Conservation (phyloP, 495 filamentous ascomycete species). For the Cairneyella variabilis region DNA sequence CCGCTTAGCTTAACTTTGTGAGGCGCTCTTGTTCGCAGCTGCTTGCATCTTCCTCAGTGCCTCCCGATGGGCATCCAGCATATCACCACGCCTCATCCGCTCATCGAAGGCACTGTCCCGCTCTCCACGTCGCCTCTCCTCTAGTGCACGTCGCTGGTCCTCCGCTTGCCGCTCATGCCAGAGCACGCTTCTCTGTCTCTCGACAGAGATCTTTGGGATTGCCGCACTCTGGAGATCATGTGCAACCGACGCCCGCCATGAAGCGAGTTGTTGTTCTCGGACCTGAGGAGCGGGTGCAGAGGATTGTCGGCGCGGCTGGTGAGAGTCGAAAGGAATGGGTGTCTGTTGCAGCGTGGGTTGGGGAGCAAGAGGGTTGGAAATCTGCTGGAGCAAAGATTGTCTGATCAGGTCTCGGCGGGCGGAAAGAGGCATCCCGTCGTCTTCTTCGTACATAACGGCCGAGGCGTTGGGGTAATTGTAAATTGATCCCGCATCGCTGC, state of each 20-base stretch:
- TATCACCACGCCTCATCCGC: slow-evolving; percentile 70
- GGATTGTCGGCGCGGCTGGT: slow-evolving; percentile 50
- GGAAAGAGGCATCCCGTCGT: slow-evolving; percentile 72
- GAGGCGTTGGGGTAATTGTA: slow-evolving; percentile 15
- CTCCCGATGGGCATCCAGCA: slow-evolving; percentile 75
- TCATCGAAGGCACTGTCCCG: slow-evolving; percentile 59
- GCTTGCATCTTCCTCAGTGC: slow-evolving; percentile 83
- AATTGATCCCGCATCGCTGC: slow-evolving; percentile 20
- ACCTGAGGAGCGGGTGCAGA: slow-evolving; percentile 35
- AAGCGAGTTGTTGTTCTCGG: slow-evolving; percentile 62
- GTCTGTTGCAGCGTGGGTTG: slow-evolving; percentile 28
- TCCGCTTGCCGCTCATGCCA: slow-evolving; percentile 44
- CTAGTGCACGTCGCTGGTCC: slow-evolving; percentile 38
- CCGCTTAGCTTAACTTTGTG: background rate
- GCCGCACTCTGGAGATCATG: slow-evolving; percentile 47
- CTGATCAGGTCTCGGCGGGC: slow-evolving; percentile 56
- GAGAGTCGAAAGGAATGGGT: slow-evolving; percentile 44
- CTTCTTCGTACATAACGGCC: slow-evolving; percentile 32
- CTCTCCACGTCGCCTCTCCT: slow-evolving; percentile 39
- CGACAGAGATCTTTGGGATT: slow-evolving; percentile 34
- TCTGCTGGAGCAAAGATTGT: slow-evolving; percentile 33
- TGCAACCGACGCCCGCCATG: slow-evolving; percentile 70
- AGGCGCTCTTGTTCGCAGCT: slow-evolving; percentile 48
- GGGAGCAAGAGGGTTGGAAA: slow-evolving; percentile 18
- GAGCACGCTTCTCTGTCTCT: slow-evolving; percentile 39